Conservation (phyloP, 495 filamentous ascomycete genomes). For the Lasiosphaeris hirsuta region DNA sequence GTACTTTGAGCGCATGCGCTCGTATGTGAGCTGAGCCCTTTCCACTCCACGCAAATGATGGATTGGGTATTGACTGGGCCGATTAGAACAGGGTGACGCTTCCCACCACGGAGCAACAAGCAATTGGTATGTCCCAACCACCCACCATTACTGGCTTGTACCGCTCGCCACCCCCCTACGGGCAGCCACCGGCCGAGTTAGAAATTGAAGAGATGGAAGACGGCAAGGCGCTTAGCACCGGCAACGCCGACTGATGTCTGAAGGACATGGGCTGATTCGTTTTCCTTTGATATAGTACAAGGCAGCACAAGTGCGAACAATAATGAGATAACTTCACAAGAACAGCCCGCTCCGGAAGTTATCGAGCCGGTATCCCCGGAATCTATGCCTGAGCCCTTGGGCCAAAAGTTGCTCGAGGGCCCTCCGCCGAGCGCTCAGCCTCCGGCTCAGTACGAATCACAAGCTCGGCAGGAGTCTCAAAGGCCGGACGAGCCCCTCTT, state of each 20-base stretch:
- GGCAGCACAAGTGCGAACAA: conserved; percentile 14
- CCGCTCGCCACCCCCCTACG: background rate
- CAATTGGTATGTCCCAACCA: conserved; percentile 23
- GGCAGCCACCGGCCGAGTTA: conserved; percentile 1
- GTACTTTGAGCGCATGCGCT: conserved; percentile 39
- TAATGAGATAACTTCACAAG: conserved; percentile 35
- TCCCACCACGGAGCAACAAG: conserved; percentile 11
- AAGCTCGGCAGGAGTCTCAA: background rate
- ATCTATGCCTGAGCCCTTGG: no score
- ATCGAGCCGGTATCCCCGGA: no score
- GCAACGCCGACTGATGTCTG: background rate
- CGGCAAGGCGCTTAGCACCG: background rate
- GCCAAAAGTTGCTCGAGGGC: background rate
- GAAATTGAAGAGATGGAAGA: conserved; percentile 16
- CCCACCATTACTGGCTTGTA: conserved; percentile 7
- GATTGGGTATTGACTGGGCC: no score
- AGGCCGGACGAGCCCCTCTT: conserved; percentile 46
- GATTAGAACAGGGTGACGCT: conserved; percentile 10
- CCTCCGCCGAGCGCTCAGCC: conserved; percentile 4
- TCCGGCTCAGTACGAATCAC: background rate
- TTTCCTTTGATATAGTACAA: conserved; percentile 34
- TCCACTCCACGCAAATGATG: no score
- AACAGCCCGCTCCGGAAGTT: conserved; percentile 1
- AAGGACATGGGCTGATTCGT: conserved; percentile 32
- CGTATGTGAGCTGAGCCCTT: conserved; percentile 34